phyloP scores from a whole-genome alignment of 139 green algal species.

The Trebouxia sp. region DNA sequence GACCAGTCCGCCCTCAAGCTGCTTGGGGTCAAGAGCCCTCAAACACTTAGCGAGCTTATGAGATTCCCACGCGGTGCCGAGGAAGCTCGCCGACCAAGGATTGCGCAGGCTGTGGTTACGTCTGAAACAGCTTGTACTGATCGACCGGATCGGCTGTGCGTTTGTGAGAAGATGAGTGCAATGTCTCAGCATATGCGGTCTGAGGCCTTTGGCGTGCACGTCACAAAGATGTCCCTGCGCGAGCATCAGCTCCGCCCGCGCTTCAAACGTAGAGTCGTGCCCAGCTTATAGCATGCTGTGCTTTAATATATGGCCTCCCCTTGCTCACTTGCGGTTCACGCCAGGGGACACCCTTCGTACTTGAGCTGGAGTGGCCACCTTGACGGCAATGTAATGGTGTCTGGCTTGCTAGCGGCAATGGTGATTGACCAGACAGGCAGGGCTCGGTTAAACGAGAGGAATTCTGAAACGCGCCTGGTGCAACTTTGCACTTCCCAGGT shows the following conservation, averaged over 20 bases:
- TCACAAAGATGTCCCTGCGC: neutral
- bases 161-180: neutral
- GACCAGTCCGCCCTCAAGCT: constrained; percentile 26
- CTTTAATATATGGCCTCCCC: too few relatives aligned
- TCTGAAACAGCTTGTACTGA: neutral
- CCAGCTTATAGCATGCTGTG: too few relatives aligned
- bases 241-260: constrained; percentile 9
- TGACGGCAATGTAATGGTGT: too few relatives aligned
- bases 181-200: neutral
- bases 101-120: neutral
- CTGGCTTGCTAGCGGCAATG: too few relatives aligned
- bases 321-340: too few relatives aligned
- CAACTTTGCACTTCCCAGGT: too few relatives aligned
- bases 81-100: neutral
- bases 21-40: neutral
- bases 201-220: neutral
- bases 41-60: constrained; percentile 13
- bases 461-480: too few relatives aligned
- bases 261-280: too few relatives aligned
- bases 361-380: too few relatives aligned
- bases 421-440: too few relatives aligned
- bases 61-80: neutral
- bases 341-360: too few relatives aligned
- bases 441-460: too few relatives aligned
- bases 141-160: neutral